Evolutionary conservation across 225 moss, liverwort and hornwort genomes (phyloP).

Genomic region (Pleurozium schreberi): DNA sequence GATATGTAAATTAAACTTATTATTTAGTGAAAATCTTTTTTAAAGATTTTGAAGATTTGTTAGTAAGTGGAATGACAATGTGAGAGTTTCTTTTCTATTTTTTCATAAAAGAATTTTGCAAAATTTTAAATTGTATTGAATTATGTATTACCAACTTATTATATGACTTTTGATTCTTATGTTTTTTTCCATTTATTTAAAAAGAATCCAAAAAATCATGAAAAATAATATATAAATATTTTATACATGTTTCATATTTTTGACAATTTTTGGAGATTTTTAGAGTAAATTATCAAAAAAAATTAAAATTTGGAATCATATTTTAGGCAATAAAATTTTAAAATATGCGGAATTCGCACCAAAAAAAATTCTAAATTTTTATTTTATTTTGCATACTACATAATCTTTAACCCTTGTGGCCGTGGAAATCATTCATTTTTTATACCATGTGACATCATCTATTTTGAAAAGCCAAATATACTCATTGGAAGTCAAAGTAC

Average conservation of each 20-base stretch:
- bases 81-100: neutral
- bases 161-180: neutral
- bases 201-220: neutral
- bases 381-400: too few relatives aligned
- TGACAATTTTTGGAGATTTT: neutral
- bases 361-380: too few relatives aligned
- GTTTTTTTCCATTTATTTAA: neutral
- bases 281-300: neutral
- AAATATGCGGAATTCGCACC: too few relatives aligned
- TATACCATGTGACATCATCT: too few relatives aligned
- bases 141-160: neutral
- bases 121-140: neutral
- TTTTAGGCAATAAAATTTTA: neutral
- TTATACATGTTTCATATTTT: accelerated
- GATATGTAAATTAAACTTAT: too few relatives aligned
- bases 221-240: neutral
- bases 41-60: neutral
- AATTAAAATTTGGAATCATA: neutral
- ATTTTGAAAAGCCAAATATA: too few relatives aligned
- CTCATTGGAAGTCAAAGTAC: too few relatives aligned
- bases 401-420: too few relatives aligned
- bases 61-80: neutral
- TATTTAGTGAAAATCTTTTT: neutral
- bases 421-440: too few relatives aligned
- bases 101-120: too few relatives aligned